Conservation (phyloP, 2,329 filamentous ascomycete genomes). For the Aspergillus pseudoterreus region DNA sequence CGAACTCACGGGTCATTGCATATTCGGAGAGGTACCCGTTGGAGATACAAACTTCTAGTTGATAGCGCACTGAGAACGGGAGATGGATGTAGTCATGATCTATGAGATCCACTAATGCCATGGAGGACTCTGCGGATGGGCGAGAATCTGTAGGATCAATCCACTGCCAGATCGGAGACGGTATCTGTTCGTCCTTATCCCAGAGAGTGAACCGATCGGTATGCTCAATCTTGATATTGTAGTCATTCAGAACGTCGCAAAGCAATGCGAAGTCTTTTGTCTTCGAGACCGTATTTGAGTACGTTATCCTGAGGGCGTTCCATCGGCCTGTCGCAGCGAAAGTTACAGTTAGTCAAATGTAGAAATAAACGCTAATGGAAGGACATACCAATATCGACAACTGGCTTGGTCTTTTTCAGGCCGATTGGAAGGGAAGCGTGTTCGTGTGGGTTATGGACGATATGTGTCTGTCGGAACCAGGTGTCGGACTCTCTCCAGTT, state of each 20-base stretch:
- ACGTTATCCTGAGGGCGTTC: conserved; percentile 56
- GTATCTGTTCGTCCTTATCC: conserved; percentile 23
- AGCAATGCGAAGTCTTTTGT: conserved; percentile 42
- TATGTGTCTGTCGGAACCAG: conserved; percentile 63
- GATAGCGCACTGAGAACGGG: conserved; percentile 74
- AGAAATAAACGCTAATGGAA: background rate
- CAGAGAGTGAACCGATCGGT: conserved; percentile 40
- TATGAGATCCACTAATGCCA: conserved; percentile 33
- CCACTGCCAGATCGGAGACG: conserved; percentile 36
- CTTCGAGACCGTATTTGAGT: conserved; percentile 32
- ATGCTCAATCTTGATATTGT: conserved; percentile 61
- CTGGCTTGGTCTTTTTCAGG: conserved; percentile 47
- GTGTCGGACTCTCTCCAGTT: conserved; percentile 55
- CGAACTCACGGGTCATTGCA: conserved; percentile 64
- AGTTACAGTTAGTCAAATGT: conserved; percentile 1
- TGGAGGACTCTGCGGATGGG: conserved; percentile 25
- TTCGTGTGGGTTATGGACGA: conserved; percentile 46
- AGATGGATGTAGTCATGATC: conserved; percentile 43
- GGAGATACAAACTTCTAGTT: conserved; percentile 91
- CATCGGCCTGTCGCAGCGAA: conserved; percentile 49
- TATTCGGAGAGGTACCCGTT: conserved; percentile 72
- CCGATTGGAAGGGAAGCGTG: conserved; percentile 38
- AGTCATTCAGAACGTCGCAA: conserved; percentile 60
- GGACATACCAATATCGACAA: conserved; percentile 57
- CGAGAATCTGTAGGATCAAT: conserved; percentile 33